Conservation (phyloP, 352 stramenopile genomes). For the Globisporangium camurandrum region DNA sequence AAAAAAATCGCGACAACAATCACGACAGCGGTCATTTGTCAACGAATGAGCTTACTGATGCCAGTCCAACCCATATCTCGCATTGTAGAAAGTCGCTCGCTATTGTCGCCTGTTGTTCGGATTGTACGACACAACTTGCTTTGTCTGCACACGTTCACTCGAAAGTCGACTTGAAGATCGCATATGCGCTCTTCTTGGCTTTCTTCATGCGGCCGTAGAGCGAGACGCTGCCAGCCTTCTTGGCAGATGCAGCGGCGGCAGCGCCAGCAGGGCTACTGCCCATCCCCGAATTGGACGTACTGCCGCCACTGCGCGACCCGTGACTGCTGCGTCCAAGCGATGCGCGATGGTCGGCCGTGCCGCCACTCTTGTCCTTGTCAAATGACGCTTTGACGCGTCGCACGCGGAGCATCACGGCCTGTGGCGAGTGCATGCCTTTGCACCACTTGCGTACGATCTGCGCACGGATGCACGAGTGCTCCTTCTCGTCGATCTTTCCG, state of each 20-base stretch:
- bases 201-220: slow-evolving; percentile 82
- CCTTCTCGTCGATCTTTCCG: slow-evolving; percentile 80
- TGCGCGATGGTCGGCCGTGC: slow-evolving; percentile 6
- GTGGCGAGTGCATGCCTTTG: slow-evolving; percentile 69
- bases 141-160: too few relatives aligned
- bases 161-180: slow-evolving; percentile 81
- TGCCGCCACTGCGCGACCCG: slow-evolving; percentile 18
- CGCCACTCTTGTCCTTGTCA: slow-evolving; percentile 11
- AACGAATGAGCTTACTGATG: too few relatives aligned
- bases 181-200: slow-evolving; percentile 66
- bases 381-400: slow-evolving; percentile 49
- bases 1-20: too few relatives aligned
- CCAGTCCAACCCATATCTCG: too few relatives aligned
- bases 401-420: slow-evolving; percentile 69
- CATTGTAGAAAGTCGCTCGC: too few relatives aligned
- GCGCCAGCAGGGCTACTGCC: slow-evolving; percentile 9
- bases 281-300: slow-evolving; percentile 12
- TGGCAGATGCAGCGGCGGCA: slow-evolving; percentile 11
- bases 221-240: slow-evolving; percentile 30
- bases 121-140: too few relatives aligned
- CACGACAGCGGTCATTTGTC: too few relatives aligned
- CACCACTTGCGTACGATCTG: slow-evolving; percentile 82
- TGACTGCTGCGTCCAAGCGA: slow-evolving; percentile 15
- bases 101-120: too few relatives aligned
- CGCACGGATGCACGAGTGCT: slow-evolving; percentile 75